A percentile compares a stretch with the other conserved stretches of the same genome.
Evolutionary conservation across 495 filamentous ascomycete genomes (phyloP).

Genomic region (Geopyxis carbonaria): DNA sequence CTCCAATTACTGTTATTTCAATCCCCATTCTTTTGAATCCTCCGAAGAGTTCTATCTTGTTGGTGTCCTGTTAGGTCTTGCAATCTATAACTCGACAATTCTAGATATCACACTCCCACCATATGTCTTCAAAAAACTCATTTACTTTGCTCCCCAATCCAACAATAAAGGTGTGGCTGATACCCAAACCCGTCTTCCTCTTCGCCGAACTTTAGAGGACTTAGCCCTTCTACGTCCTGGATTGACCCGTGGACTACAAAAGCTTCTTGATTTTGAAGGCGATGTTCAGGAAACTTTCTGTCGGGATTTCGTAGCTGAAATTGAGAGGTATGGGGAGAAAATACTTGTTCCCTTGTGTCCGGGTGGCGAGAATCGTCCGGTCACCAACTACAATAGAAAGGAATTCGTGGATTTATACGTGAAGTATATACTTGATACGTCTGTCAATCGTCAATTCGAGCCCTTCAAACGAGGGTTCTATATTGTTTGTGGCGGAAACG

Average conservation of each 20-base stretch:
- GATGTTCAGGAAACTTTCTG: conserved; percentile 71
- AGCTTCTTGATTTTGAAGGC: conserved; percentile 68
- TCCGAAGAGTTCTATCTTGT: conserved; percentile 90
- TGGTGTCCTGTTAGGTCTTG: conserved; percentile 71
- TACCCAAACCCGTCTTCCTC: conserved; percentile 39
- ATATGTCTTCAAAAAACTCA: conserved; percentile 80
- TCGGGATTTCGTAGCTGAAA: conserved; percentile 63
- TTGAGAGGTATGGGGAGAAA: conserved; percentile 59
- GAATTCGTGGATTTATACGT: conserved; percentile 87
- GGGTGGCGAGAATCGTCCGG: conserved; percentile 54
- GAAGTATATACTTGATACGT: conserved; percentile 59
- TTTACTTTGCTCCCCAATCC: conserved; percentile 35
- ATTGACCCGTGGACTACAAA: conserved; percentile 58
- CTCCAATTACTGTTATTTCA: conserved; percentile 88
- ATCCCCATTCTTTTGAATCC: conserved; percentile 76
- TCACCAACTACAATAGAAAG: conserved; percentile 68
- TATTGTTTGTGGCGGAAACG: conserved; percentile 82
- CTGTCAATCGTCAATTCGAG: conserved; percentile 72
- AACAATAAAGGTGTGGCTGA: conserved; percentile 40
- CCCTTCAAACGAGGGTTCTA: conserved; percentile 93
- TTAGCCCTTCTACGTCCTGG: conserved; percentile 67
- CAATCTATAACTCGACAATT: conserved; percentile 94
- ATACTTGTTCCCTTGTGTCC: conserved; percentile 53
- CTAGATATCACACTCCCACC: conserved; percentile 79
- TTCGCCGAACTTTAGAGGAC: conserved; percentile 65